A percentile compares a stretch with the other conserved stretches of the same genome.
These are phyloP conservation scores for Westerdykella sp. DNA, from an alignment of 2,329 filamentous ascomycete species.

Conservation along the genomic window DNA sequence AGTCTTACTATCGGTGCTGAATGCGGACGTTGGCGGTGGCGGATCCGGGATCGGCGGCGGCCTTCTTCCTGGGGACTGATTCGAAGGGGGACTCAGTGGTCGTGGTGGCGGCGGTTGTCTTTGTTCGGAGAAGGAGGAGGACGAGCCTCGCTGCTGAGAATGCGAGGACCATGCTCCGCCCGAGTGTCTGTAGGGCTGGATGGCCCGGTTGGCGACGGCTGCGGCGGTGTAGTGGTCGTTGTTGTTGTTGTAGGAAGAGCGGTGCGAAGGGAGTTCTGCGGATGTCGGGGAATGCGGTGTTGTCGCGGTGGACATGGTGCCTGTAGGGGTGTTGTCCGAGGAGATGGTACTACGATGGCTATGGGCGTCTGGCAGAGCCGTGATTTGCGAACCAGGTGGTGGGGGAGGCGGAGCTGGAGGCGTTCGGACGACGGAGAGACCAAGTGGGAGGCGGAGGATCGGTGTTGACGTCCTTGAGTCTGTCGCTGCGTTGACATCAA, in stretches of 20 bases:
- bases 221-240: not conserved
- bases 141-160: not conserved
- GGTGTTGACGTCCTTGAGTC: conserved; percentile 3
- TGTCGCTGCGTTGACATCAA: not conserved
- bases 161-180: not conserved
- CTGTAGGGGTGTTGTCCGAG: not conserved
- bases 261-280: not conserved
- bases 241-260: not conserved
- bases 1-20: no score
- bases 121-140: not conserved
- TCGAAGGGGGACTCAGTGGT: not conserved
- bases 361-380: not conserved
- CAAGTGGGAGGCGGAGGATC: conserved; percentile 19
- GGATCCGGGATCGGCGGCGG: no score
- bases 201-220: not conserved
- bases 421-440: conserved; percentile 18
- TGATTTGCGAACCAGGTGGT: not conserved
- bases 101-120: not conserved
- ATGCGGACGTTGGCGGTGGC: no score
- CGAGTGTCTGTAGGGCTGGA: not conserved
- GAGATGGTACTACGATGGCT: not conserved
- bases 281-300: not conserved
- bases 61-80: no score
- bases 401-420: conserved; percentile 7
- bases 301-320: not conserved